Base-by-base conservation (phyloP, 1,284 basidiomycete genomes). In the Papiliotrema nemorosa region DNA sequence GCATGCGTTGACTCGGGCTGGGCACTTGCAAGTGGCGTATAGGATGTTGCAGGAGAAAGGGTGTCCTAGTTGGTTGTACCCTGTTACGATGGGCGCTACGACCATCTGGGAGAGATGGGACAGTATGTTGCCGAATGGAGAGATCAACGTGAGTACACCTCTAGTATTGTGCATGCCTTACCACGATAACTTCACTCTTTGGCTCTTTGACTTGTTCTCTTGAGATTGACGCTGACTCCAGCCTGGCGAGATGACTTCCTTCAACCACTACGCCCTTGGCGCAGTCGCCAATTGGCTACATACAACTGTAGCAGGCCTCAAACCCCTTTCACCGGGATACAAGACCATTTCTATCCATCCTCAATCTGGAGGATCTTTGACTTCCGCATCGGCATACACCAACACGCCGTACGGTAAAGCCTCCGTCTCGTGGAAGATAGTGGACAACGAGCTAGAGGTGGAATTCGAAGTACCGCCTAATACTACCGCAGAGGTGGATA, bases 251-350 rank as follows among this genome's bases (percentile, higher is more conserved):
- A 74, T 74, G 72, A 74, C 72, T 0, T 63, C 59, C 0, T 71
- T 74, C 58, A 74, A 74, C 51, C 72, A 74, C 44, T 74, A 70
- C 50, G 70, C 72, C 2, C 55, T 74, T 10, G 72, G 72, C 3
- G 46, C 66, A 2, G 69, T 70, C 9, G 69, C 67, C 0, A 26
- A 49, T 1, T 72, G 69, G 50, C 49, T 74, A 51, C 67, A 74
- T 51, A 25, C n/a, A 4, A 50, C 46, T 13, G 57, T 72, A n/a
- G 72, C 63, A 9, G 72, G 72, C 26, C 52, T 74, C 3, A 35
- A 57, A 5, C 58, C 65, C 1, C 33, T 58, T 26, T 25, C 43
- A 7, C 57, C 64, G 2, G 70, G 72, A 5, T 74, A 62, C 59
- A 58, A 57, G 34, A 31, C 24, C n/a, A 52, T 59, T 3, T 37